A percentile compares a stretch with the other conserved stretches of the same genome.
Evolutionary conservation across 1,284 basidiomycete genomes (phyloP).

Genomic region (Macrocystidia cucumis): DNA sequence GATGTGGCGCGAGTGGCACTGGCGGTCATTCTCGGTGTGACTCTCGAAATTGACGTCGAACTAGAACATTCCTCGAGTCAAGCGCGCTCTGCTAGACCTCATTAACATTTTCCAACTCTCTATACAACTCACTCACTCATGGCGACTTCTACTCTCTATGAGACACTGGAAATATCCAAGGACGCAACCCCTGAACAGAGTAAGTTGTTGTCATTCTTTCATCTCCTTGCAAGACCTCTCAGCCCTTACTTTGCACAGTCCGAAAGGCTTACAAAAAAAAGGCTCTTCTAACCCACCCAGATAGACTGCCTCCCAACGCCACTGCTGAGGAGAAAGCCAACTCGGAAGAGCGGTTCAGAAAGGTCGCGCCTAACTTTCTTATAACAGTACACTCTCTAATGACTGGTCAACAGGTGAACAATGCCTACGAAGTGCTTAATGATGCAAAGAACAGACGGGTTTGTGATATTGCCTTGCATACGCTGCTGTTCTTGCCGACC

Average conservation of each 20-base stretch:
- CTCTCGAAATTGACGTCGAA: slow-evolving; percentile 14
- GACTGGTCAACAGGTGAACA: slow-evolving; percentile 30
- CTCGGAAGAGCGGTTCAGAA: slow-evolving; percentile 39
- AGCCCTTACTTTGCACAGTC: slow-evolving; percentile 28
- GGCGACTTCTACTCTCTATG: slow-evolving; percentile 57
- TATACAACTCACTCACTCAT: slow-evolving; percentile 21
- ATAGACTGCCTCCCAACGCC: slow-evolving; percentile 31
- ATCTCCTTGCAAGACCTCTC: slow-evolving; percentile 11
- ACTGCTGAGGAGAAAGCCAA: slow-evolving; percentile 29
- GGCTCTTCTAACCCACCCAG: slow-evolving; percentile 53
- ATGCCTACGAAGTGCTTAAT: slow-evolving; percentile 43
- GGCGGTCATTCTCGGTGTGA: no score
- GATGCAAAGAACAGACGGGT: slow-evolving; percentile 37
- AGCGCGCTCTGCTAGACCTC: slow-evolving; percentile 3
- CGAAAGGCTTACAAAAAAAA: slow-evolving; percentile 56
- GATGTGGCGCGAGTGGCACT: slow-evolving; percentile 3
- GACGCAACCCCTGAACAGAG: slow-evolving; percentile 37
- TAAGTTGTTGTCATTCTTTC: slow-evolving; percentile 17
- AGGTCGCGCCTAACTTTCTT: slow-evolving; percentile 17
- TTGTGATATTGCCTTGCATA: slow-evolving; percentile 7
- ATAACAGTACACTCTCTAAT: slow-evolving; percentile 3
- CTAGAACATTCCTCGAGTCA: slow-evolving; percentile 19
- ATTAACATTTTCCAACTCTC: neutral
- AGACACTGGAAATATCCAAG: slow-evolving; percentile 28
- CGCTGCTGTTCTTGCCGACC: neutral